Evolutionary conservation across 2,329 filamentous ascomycete genomes (phyloP).

Genomic region (Acrocalymma vagum): DNA sequence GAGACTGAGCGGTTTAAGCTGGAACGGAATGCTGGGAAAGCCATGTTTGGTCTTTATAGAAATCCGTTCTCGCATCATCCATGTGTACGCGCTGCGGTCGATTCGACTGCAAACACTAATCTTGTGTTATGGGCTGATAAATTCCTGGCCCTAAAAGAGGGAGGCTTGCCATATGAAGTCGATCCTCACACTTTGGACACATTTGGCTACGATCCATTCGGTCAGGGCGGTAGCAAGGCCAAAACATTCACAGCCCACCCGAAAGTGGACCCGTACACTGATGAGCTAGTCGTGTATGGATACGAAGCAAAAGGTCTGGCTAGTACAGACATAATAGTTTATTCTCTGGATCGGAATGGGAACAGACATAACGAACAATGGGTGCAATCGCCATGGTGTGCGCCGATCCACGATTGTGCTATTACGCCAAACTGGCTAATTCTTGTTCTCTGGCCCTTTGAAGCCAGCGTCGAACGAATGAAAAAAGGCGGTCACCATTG

Average conservation of each 20-base stretch:
- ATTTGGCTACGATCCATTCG: slow-evolving; percentile 35
- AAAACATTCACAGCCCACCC: slow-evolving; percentile 36
- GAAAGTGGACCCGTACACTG: slow-evolving; percentile 19
- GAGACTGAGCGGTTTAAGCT: slow-evolving; percentile 37
- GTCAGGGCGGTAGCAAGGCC: slow-evolving; percentile 35
- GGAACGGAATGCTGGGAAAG: slow-evolving; percentile 24
- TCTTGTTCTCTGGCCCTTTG: slow-evolving; percentile 38
- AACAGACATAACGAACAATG: slow-evolving; percentile 34
- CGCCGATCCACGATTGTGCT: slow-evolving; percentile 39
- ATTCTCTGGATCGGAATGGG: slow-evolving; percentile 35
- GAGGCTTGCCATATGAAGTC: slow-evolving; percentile 25
- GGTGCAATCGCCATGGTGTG: slow-evolving; percentile 35
- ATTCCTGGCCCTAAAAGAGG: slow-evolving; percentile 12
- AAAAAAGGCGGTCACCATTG: slow-evolving; percentile 39
- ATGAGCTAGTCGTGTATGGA: slow-evolving; percentile 35
- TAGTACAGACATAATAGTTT: slow-evolving; percentile 37
- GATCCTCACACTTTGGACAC: slow-evolving; percentile 46
- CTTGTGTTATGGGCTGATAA: slow-evolving; percentile 12
- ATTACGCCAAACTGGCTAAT: slow-evolving; percentile 38
- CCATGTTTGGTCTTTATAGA: slow-evolving; percentile 16
- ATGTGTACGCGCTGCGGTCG: slow-evolving; percentile 27
- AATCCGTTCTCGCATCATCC: slow-evolving; percentile 30
- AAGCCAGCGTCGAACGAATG: slow-evolving; percentile 33
- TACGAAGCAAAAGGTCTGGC: slow-evolving; percentile 42
- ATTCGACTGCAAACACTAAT: slow-evolving; percentile 20